Evolutionary conservation across 495 filamentous ascomycete genomes (phyloP), one percentile per base, ranked within the genome.

Genomic region (Aspergillus homomorphus): DNA sequence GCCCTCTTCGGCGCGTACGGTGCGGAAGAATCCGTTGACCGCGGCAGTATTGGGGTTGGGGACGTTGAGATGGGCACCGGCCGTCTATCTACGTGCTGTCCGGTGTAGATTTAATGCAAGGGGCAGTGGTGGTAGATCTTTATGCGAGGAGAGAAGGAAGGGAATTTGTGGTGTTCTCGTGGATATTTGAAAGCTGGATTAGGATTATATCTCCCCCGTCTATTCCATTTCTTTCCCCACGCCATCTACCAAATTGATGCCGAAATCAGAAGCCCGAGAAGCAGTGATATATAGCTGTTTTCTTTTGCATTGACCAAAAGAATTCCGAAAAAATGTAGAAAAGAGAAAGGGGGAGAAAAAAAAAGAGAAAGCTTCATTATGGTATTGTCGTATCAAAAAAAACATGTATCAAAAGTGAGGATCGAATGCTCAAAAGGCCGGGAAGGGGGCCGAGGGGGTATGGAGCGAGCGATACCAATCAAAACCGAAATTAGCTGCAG

Each of bases 31-130:
- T 0, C 72, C 72, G 46, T 68, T 51, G 6, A 62, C 58, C 14
- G 74, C n/a, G 10, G 65, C 66, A 14, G 58, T 59, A 33, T 67
- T 43, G 0, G 71, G 73, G 23, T 71, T 58, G 16, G 64, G 67
- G 5, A 70, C 63, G 1, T 61, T 19, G 0, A 54, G 38, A 54
- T 73, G 71, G 1, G 62, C 53, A 18, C 73, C 73, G 20, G 59
- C 46, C 0, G 70, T 73, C 0, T n/a, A n/a, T n/a, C n/a, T n/a
- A n/a, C n/a, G n/a, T n/a, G n/a, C n/a, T n/a, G n/a, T n/a, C n/a
- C n/a, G n/a, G n/a, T n/a, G n/a, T n/a, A n/a, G n/a, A n/a, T n/a
- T n/a, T n/a, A n/a, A n/a, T n/a, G n/a, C n/a, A n/a, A n/a, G n/a
- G n/a, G n/a, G n/a, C n/a, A n/a, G n/a, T n/a, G n/a, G n/a, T n/a